Base-by-base conservation (phyloP, 306 rosid genomes). In the Rosa chinensis region DNA sequence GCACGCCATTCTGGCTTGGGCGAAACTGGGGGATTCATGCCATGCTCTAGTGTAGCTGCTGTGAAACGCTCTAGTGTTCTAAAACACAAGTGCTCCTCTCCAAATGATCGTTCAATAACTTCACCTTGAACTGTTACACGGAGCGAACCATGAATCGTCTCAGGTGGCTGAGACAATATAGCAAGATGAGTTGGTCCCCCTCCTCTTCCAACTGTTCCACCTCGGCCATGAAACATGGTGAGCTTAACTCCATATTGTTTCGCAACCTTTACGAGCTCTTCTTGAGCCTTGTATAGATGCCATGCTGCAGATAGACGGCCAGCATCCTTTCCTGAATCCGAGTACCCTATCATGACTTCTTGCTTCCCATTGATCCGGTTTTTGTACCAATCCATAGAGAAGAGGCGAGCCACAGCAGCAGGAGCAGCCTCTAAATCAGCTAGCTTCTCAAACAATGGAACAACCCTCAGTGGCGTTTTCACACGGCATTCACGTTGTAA, bases 171-270 rank as follows among this genome's bases (percentile, higher is more conserved):
- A 75, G 99, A 96, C 82, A 96, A 85, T 83, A 96, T 93, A 75
- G 99, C 99, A 72, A 96, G 97, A 78, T 96, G 99, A 62, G 98
- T 96, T 5, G 99, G 99, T 0, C 99, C 99, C 1, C 99, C 99
- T 85, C 99, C 99, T 84, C 99, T 87, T 58, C 99, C 99, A 76
- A 96, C 99, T 35, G 99, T 96, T 78, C 99, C 99, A 76, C 99
- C 99, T 84, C 98, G 87, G 20, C 99, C 99, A 53, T 96, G 99
- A 81, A 96, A 96, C 98, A 96, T 96, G 10, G 96, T 90, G n/a
- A 96, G 87, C 91, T 96, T 96, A 53, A 96, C 86, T 47, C 98
- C 98, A 56, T 20, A 91, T 70, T 90, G 66, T 84, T 96, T 96
- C 1, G 99, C 93, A 59, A 96, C 99, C 82, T 89, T 78, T 43